A percentile compares a stretch with the other conserved stretches of the same genome.
These are phyloP conservation scores for Fusarium siculi DNA, from an alignment of 2,329 filamentous ascomycete genomes.

Conservation along the genomic window DNA sequence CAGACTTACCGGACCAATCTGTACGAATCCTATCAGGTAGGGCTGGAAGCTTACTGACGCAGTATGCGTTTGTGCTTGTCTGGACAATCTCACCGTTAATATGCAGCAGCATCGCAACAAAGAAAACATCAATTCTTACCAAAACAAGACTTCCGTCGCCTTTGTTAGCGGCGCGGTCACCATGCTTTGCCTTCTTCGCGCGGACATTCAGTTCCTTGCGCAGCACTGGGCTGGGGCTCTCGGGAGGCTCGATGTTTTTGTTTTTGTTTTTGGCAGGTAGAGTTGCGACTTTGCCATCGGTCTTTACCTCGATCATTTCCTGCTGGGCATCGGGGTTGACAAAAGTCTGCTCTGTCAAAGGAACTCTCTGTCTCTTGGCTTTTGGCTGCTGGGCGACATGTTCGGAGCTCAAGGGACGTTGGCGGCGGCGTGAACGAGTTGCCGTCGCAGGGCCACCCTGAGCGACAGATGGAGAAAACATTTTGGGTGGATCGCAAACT, in stretches of 20 bases:
- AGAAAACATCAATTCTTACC: conserved; percentile 55
- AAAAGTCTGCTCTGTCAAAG: conserved; percentile 67
- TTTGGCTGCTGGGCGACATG: conserved; percentile 67
- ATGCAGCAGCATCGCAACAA: conserved; percentile 24
- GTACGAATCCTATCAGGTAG: conserved; percentile 81
- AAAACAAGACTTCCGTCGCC: conserved; percentile 74
- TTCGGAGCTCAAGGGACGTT: conserved; percentile 68
- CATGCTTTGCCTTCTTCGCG: conserved; percentile 70
- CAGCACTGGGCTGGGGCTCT: conserved; percentile 52
- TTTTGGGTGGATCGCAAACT: conserved; percentile 50
- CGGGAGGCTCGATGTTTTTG: conserved; percentile 59
- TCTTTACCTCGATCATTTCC: conserved; percentile 68
- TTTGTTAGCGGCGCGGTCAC: conserved; percentile 69
- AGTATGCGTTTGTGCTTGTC: conserved; percentile 87
- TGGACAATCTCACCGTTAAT: conserved; percentile 50
- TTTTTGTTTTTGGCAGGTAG: conserved; percentile 58
- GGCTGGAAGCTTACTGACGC: conserved; percentile 84
- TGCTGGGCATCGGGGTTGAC: conserved; percentile 60
- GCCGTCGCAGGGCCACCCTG: conserved; percentile 65
- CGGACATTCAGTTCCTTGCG: conserved; percentile 68
- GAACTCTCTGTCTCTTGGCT: conserved; percentile 70
- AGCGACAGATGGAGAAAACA: conserved; percentile 69
- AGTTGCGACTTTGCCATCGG: conserved; percentile 61
- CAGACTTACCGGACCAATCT: conserved; percentile 69
- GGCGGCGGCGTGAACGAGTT: conserved; percentile 70